Base-by-base conservation (phyloP, 345 rosid genomes). In the Firmiana major region DNA sequence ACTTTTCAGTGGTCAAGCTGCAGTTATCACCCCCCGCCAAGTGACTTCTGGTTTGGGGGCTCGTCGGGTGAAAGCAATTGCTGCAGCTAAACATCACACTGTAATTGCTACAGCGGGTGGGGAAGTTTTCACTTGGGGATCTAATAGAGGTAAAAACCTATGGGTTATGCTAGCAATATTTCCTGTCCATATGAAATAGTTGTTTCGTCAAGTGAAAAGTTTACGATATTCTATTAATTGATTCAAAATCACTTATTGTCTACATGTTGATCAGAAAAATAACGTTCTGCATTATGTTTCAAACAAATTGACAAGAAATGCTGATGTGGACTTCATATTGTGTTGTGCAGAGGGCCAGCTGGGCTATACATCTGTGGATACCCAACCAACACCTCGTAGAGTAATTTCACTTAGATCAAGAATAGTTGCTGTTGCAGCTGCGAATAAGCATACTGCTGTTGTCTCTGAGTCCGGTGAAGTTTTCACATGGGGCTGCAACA, bases 41-140 rank as follows among this genome's bases (percentile, higher is more conserved):
- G 94, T 96, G 86, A 85, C 87, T 81, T 86, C 86, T 85, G 94
- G 99, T 73, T 83, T 96, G 75, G 93, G 98, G 65, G 81, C 90
- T 75, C 94, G 93, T 74, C 85, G 88, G 76, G 98, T 96, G 82
- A 93, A 87, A 84, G 94, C 97, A 75, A 86, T 96, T 85, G 94
- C 97, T 48, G 99, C 99, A 79, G 98, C 99, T 79, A 96, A 96
- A 83, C 99, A 96, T 82, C 99, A 96, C 86, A 91, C 98, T 51
- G 93, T 96, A 78, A 84, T 93, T 85, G 97, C 94, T 80, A 92
- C 94, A 11, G 97, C 93, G 84, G 85, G 90, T 12, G 99, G 99
- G 80, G 94, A 88, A 75, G 97, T 96, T 38, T 90, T 87, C 83
- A 92, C 99, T 10, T 96, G 99, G 98, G 99, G 99, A 81, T 96